Percentiles rank a stretch among this genome's conserved stretches.
These are phyloP conservation scores for Fraxinus floribunda DNA, from an alignment of 305 asterid genomes.

Conservation along the genomic window DNA sequence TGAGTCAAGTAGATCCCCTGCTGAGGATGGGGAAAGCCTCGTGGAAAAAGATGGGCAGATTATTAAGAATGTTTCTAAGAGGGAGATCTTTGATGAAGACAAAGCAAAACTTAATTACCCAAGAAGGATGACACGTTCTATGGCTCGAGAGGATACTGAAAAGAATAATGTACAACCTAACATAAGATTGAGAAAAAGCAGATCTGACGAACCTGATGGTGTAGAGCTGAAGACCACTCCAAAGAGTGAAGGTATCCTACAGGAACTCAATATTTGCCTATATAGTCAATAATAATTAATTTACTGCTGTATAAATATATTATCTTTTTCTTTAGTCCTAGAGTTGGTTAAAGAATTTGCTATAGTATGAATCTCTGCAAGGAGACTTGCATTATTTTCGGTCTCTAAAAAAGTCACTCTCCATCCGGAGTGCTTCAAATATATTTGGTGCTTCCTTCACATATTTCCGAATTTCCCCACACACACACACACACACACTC, in stretches of 20 bases:
- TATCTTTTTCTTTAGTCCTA: slow-evolving; percentile 1
- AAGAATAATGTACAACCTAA: slow-evolving; percentile 19
- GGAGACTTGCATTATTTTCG: neutral
- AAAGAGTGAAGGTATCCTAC: slow-evolving; percentile 35
- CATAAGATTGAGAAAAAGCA: slow-evolving; percentile 20
- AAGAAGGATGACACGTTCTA: slow-evolving; percentile 36
- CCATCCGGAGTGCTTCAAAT: neutral
- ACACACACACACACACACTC: too few relatives aligned
- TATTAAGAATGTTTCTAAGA: slow-evolving; percentile 14
- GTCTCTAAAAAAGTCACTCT: neutral
- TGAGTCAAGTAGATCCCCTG: slow-evolving; percentile 2
- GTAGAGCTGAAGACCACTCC: slow-evolving; percentile 25
- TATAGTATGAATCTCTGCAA: neutral
- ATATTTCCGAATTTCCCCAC: neutral
- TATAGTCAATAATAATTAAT: slow-evolving; percentile 9
- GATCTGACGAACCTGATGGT: slow-evolving; percentile 3
- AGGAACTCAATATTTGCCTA: neutral
- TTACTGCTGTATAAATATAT: neutral
- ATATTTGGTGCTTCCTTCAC: neutral
- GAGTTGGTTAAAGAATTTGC: slow-evolving; percentile 16
- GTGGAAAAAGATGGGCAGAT: slow-evolving; percentile 14
- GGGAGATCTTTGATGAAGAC: slow-evolving; percentile 13
- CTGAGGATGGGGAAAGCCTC: slow-evolving; percentile 1
- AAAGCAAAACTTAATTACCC: slow-evolving; percentile 14
- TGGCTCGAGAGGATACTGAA: slow-evolving; percentile 26